phyloP scores from a whole-genome alignment of 1,284 basidiomycete genomes.

The Ceraceosorus guamensis region DNA sequence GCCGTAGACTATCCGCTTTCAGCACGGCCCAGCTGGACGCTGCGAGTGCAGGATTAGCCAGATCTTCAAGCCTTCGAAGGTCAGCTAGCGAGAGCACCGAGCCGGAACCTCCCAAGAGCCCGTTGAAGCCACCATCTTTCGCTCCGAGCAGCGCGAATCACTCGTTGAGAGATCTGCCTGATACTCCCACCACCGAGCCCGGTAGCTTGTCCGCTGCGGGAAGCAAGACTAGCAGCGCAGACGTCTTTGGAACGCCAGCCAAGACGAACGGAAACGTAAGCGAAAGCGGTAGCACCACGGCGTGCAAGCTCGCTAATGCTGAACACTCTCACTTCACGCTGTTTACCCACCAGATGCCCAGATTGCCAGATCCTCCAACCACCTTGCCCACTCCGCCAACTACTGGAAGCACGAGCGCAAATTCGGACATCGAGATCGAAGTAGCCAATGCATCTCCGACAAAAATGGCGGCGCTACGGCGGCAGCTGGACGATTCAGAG shows the following conservation, averaged over 20 bases:
- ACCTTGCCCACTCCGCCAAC: conserved; percentile 11
- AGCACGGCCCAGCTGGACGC: conserved; percentile 7
- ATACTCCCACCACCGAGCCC: background rate
- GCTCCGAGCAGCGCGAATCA: no score
- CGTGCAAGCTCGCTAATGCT: no score
- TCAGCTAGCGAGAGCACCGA: background rate
- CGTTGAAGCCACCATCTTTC: no score
- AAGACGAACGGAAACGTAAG: no score
- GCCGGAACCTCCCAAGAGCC: no score
- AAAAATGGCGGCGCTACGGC: conserved; percentile 14
- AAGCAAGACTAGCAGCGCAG: no score
- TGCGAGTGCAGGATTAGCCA: background rate
- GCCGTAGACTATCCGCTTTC: conserved; percentile 3
- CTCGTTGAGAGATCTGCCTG: background rate
- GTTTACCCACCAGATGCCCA: conserved; percentile 13
- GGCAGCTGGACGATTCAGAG: no score
- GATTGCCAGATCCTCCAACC: conserved; percentile 26
- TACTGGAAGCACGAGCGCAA: conserved; percentile 13
- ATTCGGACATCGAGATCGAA: conserved; percentile 30
- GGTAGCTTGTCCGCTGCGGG: no score
- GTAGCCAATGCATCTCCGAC: conserved; percentile 23
- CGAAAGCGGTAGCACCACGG: no score
- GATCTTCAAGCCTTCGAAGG: background rate
- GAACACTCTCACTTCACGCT: no score
- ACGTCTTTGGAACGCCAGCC: no score